A percentile compares a stretch with the other conserved stretches of the same genome.
phyloP scores from a whole-genome alignment of 495 filamentous ascomycete genomes.

The Penicillium taxi region DNA sequence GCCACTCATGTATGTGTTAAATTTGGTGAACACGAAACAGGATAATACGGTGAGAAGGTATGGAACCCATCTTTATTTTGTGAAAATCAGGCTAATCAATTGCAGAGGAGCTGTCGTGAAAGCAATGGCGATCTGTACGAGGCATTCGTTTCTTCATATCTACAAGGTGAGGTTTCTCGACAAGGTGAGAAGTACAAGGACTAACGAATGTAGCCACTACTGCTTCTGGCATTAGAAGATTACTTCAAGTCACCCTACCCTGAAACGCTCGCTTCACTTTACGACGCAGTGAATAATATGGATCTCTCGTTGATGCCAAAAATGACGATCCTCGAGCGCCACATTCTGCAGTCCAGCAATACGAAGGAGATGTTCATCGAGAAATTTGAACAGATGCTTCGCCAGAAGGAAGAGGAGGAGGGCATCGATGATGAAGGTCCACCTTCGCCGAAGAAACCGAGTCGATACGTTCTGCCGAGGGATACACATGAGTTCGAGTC shows the following conservation, averaged over 20 bases:
- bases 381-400: constrained; percentile 93
- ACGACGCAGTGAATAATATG: constrained; percentile 91
- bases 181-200: not conserved
- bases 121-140: constrained; percentile 98
- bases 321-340: constrained; percentile 72
- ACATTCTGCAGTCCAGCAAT: constrained; percentile 82
- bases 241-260: constrained; percentile 91
- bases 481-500: constrained; percentile 98
- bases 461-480: constrained; percentile 61
- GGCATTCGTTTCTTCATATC: constrained; percentile 97
- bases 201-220: constrained; percentile 58
- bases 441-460: constrained; percentile 42
- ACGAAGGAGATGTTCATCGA: constrained; percentile 95
- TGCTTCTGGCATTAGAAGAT: constrained; percentile 91
- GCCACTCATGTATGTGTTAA: constrained; percentile 95
- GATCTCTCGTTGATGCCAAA: constrained; percentile 90
- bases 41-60: constrained; percentile 81
- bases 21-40: constrained; percentile 95
- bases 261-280: constrained; percentile 83
- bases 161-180: constrained; percentile 63
- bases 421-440: constrained; percentile 24
- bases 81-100: not conserved
- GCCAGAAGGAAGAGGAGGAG: constrained; percentile 51
- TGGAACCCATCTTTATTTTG: constrained; percentile 6
- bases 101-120: constrained; percentile 86